These are phyloP conservation scores for Pugionium dolabratum DNA, from an alignment of 345 rosid genomes.

Conservation along the genomic window DNA sequence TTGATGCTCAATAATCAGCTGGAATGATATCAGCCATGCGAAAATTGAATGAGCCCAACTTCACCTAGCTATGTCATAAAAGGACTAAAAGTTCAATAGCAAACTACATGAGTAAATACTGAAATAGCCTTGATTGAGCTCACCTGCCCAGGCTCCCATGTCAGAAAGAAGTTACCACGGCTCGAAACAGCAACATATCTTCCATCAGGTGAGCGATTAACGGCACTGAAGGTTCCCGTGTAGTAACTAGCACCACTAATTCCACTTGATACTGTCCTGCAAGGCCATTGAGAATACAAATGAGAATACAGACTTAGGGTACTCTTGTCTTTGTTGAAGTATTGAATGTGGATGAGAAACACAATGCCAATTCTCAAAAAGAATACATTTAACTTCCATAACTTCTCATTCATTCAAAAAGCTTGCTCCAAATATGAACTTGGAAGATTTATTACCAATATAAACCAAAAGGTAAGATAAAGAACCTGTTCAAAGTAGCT, in stretches of 20 bases:
- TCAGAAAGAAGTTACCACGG: constrained; percentile 94
- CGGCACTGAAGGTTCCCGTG: constrained; percentile 88
- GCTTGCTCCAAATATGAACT: background rate
- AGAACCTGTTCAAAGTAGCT: constrained; percentile 89
- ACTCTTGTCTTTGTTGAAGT: background rate
- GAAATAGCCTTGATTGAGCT: constrained; percentile 15
- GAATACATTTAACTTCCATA: constrained; percentile 1
- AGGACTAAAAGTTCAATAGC: constrained; percentile 14
- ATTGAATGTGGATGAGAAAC: background rate
- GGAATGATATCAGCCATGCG: background rate
- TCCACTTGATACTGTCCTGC: constrained; percentile 98
- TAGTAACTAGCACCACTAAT: constrained; percentile 99
- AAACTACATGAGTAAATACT: background rate
- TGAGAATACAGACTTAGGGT: constrained; percentile 35
- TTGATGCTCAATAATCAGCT: constrained; percentile 5
- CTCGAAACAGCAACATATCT: constrained; percentile 95
- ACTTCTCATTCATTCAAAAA: background rate
- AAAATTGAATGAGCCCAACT: constrained; percentile 16
- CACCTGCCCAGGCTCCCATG: constrained; percentile 99
- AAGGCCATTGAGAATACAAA: constrained; percentile 41
- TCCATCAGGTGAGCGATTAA: constrained; percentile 93
- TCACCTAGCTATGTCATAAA: constrained; percentile 1
- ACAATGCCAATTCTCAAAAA: constrained; percentile 1
- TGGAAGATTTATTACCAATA: constrained; percentile 12
- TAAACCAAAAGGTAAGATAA: constrained; percentile 20